Evolutionary conservation across 1,284 basidiomycete genomes (phyloP).

Genomic region (Bjerkandera adusta): DNA sequence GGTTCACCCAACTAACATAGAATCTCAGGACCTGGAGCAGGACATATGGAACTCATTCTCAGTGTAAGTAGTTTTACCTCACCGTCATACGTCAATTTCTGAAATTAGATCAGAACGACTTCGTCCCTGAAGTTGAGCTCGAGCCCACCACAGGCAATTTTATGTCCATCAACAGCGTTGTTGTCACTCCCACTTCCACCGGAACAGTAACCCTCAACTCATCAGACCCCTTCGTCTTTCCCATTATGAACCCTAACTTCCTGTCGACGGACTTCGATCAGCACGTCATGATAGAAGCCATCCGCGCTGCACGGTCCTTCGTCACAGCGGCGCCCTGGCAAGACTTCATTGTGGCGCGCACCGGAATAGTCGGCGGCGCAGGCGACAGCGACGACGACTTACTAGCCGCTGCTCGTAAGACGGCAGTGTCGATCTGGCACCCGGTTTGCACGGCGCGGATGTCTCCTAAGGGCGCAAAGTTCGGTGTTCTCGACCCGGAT

Average conservation of each 20-base stretch:
- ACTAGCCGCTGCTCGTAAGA: conserved; percentile 25
- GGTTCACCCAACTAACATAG: neutral
- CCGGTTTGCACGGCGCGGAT: conserved; percentile 26
- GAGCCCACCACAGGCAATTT: conserved; percentile 1
- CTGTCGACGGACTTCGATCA: conserved; percentile 36
- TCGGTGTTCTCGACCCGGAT: conserved; percentile 1
- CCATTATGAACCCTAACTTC: conserved; percentile 36
- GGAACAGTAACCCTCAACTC: conserved; percentile 36
- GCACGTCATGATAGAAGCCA: conserved; percentile 30
- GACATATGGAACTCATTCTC: conserved; percentile 32
- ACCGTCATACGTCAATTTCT: neutral
- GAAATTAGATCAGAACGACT: neutral
- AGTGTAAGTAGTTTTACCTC: conserved; percentile 5
- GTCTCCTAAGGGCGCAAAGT: conserved; percentile 14
- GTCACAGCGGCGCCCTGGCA: conserved; percentile 32
- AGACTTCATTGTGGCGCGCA: conserved; percentile 12
- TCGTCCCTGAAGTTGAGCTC: conserved; percentile 7
- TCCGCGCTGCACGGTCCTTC: conserved; percentile 31
- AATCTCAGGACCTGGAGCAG: conserved; percentile 18
- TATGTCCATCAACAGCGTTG: conserved; percentile 1
- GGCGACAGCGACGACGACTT: conserved; percentile 33
- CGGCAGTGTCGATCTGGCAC: conserved; percentile 23
- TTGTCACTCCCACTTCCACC: neutral
- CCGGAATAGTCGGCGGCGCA: conserved; percentile 14
- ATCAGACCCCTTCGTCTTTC: conserved; percentile 35